A percentile compares a stretch with the other conserved stretches of the same genome.
Evolutionary conservation across 306 rosid genomes (phyloP).

Genomic region (Sindora glabra): DNA sequence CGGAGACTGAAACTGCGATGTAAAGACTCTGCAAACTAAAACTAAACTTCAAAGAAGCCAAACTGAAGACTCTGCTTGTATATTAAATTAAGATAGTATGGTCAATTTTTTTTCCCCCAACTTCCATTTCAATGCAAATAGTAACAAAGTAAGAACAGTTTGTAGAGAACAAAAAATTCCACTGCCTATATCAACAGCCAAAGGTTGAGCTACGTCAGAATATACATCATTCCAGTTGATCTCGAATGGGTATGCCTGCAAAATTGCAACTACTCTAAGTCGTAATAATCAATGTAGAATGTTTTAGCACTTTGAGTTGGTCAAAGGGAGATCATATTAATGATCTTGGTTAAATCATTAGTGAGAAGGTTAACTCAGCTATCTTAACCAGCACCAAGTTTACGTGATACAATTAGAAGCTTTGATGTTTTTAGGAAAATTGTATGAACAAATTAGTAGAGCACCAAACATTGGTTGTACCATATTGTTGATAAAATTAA

Average conservation of each 20-base stretch:
- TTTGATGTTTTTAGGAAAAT: no score
- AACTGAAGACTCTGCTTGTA: no score
- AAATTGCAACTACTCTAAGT: constrained; percentile 24
- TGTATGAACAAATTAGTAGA: no score
- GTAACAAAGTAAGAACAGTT: not conserved
- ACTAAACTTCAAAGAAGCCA: no score
- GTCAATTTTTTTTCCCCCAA: not conserved
- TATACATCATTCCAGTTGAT: constrained; percentile 56
- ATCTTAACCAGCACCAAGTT: no score
- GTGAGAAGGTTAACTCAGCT: no score
- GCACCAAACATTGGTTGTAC: no score
- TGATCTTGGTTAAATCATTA: no score
- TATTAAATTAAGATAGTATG: no score
- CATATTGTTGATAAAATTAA: not conserved
- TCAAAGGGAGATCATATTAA: constrained; percentile 7
- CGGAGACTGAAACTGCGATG: no score
- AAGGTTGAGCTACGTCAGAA: constrained; percentile 52
- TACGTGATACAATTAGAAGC: no score
- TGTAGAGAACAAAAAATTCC: constrained; percentile 35
- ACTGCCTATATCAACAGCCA: constrained; percentile 91
- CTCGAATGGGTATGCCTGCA: constrained; percentile 84
- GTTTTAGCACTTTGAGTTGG: constrained; percentile 10
- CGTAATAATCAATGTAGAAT: not conserved
- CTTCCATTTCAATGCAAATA: not conserved
- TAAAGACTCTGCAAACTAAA: no score